Evolutionary conservation across 768 basidiomycete genomes (phyloP).

Genomic region (Naganishia onofrii): DNA sequence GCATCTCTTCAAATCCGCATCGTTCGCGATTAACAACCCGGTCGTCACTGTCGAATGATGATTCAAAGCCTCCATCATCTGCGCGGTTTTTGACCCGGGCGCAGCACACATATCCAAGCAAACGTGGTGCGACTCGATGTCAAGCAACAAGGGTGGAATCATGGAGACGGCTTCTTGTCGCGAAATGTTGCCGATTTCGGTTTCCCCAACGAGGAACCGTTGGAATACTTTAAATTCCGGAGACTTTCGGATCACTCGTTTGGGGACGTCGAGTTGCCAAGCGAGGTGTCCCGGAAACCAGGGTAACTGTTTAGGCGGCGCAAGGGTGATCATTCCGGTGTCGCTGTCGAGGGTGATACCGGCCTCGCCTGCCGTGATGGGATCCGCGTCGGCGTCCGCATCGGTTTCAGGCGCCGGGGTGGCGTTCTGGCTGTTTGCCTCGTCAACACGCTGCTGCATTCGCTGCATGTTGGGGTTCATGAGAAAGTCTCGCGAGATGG

Average conservation of each 20-base stretch:
- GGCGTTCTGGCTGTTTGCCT: background rate
- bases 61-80: conserved; percentile 92
- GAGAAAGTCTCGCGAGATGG: conserved; percentile 53
- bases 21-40: conserved; percentile 90
- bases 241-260: conserved; percentile 78
- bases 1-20: conserved; percentile 87
- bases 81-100: conserved; percentile 97
- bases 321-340: conserved; percentile 60
- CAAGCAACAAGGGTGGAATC: conserved; percentile 93
- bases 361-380: background rate
- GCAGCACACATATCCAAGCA: conserved; percentile 95
- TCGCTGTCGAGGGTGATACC: conserved; percentile 10
- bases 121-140: conserved; percentile 87
- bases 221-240: conserved; percentile 93
- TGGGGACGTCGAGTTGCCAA: conserved; percentile 93
- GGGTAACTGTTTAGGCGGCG: conserved; percentile 76
- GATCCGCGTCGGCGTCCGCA: background rate
- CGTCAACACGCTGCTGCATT: conserved; percentile 53
- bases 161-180: conserved; percentile 97
- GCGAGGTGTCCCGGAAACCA: conserved; percentile 97
- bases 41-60: conserved; percentile 68
- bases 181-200: conserved; percentile 81
- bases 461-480: conserved; percentile 26
- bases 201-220: conserved; percentile 93
- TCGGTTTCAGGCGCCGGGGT: background rate